Conservation (phyloP, 1,284 basidiomycete genomes). For the Trametes versicolor region DNA sequence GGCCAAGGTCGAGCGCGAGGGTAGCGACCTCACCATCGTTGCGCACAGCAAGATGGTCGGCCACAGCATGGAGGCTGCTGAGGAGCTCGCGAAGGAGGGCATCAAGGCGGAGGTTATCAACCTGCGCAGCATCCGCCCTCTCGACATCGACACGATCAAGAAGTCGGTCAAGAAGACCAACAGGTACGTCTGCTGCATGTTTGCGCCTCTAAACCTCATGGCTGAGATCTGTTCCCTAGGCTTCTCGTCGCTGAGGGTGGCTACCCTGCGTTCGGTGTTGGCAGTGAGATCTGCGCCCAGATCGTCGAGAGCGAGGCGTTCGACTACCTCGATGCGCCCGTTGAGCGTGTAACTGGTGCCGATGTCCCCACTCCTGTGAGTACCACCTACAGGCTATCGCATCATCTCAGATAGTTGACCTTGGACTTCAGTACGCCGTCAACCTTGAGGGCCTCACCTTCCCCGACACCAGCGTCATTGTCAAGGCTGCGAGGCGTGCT, state of each 20-base stretch:
- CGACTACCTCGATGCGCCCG: conserved; percentile 97
- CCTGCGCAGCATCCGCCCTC: conserved; percentile 92
- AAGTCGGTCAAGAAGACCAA: conserved; percentile 99
- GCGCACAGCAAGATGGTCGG: conserved; percentile 98
- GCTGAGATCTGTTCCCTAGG: conserved; percentile 48
- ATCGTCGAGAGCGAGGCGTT: conserved; percentile 96
- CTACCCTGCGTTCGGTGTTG: conserved; percentile 98
- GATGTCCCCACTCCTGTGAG: conserved; percentile 95
- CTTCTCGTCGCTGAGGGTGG: conserved; percentile 97
- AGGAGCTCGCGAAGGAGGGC: conserved; percentile 93
- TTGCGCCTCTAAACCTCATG: neutral
- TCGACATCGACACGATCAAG: conserved; percentile 98
- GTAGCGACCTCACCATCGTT: conserved; percentile 94
- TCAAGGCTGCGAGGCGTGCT: conserved; percentile 92
- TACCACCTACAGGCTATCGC: conserved; percentile 34
- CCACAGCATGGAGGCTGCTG: conserved; percentile 93
- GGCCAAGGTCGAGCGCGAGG: conserved; percentile 94
- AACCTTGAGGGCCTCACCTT: conserved; percentile 91
- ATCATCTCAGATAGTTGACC: conserved; percentile 12
- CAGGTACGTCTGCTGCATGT: conserved; percentile 57
- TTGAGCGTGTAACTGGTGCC: conserved; percentile 97
- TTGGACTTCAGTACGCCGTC: conserved; percentile 77
- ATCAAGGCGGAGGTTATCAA: conserved; percentile 99
- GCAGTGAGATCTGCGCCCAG: conserved; percentile 97
- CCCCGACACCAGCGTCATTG: conserved; percentile 89